Evolutionary conservation across 805 yeast genomes (phyloP).

Genomic region (Candida ovalis): DNA sequence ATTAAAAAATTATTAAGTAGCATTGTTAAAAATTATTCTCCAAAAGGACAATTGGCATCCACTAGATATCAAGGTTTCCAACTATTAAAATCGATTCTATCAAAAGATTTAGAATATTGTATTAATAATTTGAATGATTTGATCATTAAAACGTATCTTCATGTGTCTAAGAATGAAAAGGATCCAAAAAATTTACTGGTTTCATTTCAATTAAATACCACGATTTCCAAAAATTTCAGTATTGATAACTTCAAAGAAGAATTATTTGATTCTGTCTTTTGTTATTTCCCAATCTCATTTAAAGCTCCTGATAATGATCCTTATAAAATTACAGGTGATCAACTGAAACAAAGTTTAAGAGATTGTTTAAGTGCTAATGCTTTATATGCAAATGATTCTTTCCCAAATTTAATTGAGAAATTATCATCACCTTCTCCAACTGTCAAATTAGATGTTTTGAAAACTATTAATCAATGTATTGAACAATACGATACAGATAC

Average conservation of each 20-base stretch:
- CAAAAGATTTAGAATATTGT: constrained; percentile 24
- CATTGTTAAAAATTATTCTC: constrained; percentile 42
- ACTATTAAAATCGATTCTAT: constrained; percentile 38
- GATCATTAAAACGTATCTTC: constrained; percentile 56
- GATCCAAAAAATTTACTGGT: constrained; percentile 84
- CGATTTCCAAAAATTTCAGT: constrained; percentile 41
- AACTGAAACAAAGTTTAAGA: constrained; percentile 62
- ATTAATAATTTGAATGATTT: constrained; percentile 31
- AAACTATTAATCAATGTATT: constrained; percentile 57
- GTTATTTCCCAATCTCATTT: constrained; percentile 96
- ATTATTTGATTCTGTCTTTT: constrained; percentile 82
- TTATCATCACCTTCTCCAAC: constrained; percentile 68
- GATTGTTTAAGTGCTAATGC: constrained; percentile 58
- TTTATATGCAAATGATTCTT: constrained; percentile 64
- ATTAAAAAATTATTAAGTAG: constrained; percentile 35
- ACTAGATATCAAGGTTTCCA: constrained; percentile 58
- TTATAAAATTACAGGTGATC: constrained; percentile 71
- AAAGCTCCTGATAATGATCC: constrained; percentile 90
- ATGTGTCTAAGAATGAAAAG: constrained; percentile 81
- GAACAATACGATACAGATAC: constrained; percentile 45
- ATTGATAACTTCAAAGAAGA: constrained; percentile 51
- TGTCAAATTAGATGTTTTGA: constrained; percentile 71
- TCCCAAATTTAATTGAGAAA: constrained; percentile 77
- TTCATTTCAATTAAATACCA: constrained; percentile 56
- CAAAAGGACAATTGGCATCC: constrained; percentile 56